Evolutionary conservation across 768 basidiomycete genomes (phyloP), one percentile per base, ranked within the genome.

Genomic region (Rubroboletus pulcherrimus): DNA sequence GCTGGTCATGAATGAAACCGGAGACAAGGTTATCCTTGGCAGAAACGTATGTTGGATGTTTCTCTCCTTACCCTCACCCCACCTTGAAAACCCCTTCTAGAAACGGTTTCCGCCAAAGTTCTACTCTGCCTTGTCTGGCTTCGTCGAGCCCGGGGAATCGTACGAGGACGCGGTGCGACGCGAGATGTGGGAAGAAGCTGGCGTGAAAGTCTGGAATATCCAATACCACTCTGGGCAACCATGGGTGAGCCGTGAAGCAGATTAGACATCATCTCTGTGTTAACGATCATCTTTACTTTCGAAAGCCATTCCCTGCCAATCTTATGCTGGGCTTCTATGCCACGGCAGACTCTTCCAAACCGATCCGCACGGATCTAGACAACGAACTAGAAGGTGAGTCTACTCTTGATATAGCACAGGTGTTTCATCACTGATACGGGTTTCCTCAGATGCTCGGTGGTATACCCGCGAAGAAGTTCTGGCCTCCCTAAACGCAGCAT

Each of bases 111-210:
- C 86, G 7, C 75, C 71, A 3, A 83, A 76, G 47, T 88, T 90
- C 70, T 97, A 93, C 72, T 95, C 93, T 1, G 91, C 92, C 44
- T 73, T 98, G 30, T 93, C 95, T 1, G 96, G 96, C 3, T 98
- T 98, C 67, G 81, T 95, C 43, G 96, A 98, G 69, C 93, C 94
- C 5, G 94, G 89, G 10, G 96, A 99, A 70, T 84, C 89, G 0
- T 88, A 97, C 59, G 96, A 99, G 67, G 94, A 98, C 62, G 89
- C 95, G 2, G 94, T 98, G 31, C 77, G 81, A 50, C 81, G 96
- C 38, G 96, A 98, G 71, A 87, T 96, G 70, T 92, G 92, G 86
- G 96, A 99, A 70, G 96, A 98, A 71, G 91, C 92, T 2, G 96
- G 96, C 5, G 81, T 98, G n/a, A 81, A 79, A 45, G 91, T 92